Conservation (phyloP, 768 basidiomycete genomes). For the Leucocoprinus leucothites region DNA sequence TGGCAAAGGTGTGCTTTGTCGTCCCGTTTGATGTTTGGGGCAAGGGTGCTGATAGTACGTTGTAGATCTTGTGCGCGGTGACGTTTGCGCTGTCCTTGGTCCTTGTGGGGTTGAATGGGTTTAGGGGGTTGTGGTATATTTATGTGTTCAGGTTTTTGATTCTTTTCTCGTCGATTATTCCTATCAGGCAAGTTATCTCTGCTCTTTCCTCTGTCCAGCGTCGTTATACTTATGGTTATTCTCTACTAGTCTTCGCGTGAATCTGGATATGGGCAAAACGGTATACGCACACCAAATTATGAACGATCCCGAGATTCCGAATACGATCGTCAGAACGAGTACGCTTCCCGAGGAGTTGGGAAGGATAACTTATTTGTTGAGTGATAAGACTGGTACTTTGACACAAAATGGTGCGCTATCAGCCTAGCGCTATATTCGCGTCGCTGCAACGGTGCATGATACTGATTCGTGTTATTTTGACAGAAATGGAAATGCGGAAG, state of each 20-base stretch:
- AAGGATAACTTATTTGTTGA: slow-evolving; percentile 91
- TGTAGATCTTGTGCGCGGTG: slow-evolving; percentile 88
- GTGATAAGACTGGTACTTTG: slow-evolving; percentile 97
- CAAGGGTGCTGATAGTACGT: not conserved
- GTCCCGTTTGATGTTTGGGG: not conserved
- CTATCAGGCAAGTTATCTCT: slow-evolving; percentile 74
- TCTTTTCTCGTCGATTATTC: slow-evolving; percentile 97
- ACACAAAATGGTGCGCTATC: slow-evolving; percentile 82
- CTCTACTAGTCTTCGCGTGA: slow-evolving; percentile 84
- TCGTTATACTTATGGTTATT: not conserved
- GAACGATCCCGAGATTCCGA: slow-evolving; percentile 88
- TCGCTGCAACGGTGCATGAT: not conserved
- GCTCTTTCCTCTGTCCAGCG: not conserved
- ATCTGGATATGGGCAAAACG: slow-evolving; percentile 99
- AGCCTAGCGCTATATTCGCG: not conserved
- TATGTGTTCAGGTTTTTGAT: slow-evolving; percentile 97
- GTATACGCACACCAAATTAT: slow-evolving; percentile 96
- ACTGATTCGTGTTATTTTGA: not conserved
- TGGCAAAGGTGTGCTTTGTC: slow-evolving; percentile 81
- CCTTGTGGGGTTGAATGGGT: slow-evolving; percentile 94
- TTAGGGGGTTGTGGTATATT: slow-evolving; percentile 93
- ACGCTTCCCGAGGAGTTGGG: slow-evolving; percentile 97
- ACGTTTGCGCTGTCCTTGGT: slow-evolving; percentile 90
- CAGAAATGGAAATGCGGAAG: slow-evolving; percentile 80
- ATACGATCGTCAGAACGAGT: slow-evolving; percentile 95